Evolutionary conservation across 2,329 filamentous ascomycete species (phyloP), one percentile per base, ranked within the genome.

Genomic region (Aureobasidium sp.): DNA sequence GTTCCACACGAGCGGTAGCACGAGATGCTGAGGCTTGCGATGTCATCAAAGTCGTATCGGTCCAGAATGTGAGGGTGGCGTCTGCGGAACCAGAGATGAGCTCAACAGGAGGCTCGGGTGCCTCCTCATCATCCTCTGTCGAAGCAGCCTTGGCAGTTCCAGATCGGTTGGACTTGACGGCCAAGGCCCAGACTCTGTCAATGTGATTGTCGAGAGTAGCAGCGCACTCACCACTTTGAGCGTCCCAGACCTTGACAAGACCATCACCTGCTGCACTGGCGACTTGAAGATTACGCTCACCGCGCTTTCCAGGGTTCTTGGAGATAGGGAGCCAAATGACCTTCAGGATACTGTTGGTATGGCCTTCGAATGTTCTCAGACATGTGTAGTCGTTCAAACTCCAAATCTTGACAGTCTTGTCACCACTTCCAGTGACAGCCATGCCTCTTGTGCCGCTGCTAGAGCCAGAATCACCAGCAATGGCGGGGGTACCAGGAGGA

Each of bases 321-420:
- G 69, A 75, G 57, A 81, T 77, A 1, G 83, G 82, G 5, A 99
- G 80, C 94, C 94, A 99, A 3, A 89, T 83, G 2, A 96, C 89
- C 75, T 97, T 97, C 35, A 99, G 79, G 2, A 99, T 89, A 68
- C 90, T 96, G 76, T 97, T 95, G 5, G 91, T 93, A 74, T 99
- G 94, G 0, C 94, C 94, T 75, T 99, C 95, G 61, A 97, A 94
- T 0, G 94, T 97, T 62, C 93, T 82, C 49, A 99, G 78, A 74
- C 94, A 99, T 66, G 86, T 90, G 75, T 97, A 99, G 74, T 96
- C 92, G 2, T 87, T 83, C 64, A 99, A 79, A 72, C 85, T 97
- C 95, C 95, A 99, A 11, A 99, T 82, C 73, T 96, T 95, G 70
- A 97, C 84, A 0, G 91, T 97, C 76, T 97, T 97, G 75, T 99